A percentile compares a stretch with the other conserved stretches of the same genome.
Evolutionary conservation across 2,329 filamentous ascomycete species (phyloP).

Genomic region (Epichloe sp.): DNA sequence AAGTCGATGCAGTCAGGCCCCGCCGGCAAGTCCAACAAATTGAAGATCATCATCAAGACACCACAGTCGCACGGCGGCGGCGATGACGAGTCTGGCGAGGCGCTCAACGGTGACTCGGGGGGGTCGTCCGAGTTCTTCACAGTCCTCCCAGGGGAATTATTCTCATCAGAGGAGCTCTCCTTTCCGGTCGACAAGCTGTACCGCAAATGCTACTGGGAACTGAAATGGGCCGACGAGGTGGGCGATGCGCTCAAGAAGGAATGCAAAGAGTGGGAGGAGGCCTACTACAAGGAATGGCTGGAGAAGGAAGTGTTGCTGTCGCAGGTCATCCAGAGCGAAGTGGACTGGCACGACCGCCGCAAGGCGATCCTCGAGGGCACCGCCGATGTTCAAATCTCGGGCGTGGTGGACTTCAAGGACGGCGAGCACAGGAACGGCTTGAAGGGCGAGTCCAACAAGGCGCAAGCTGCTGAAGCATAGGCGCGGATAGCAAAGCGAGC

Average conservation of each 20-base stretch:
- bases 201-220: slow-evolving; percentile 55
- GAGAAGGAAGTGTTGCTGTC: slow-evolving; percentile 71
- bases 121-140: slow-evolving; percentile 44
- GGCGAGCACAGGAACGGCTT: slow-evolving; percentile 14
- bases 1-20: slow-evolving; percentile 47
- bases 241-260: slow-evolving; percentile 49
- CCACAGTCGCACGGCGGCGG: slow-evolving; percentile 43
- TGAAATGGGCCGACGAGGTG: slow-evolving; percentile 61
- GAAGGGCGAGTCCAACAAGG: slow-evolving; percentile 2
- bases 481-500: not conserved
- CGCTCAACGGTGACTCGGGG: slow-evolving; percentile 40
- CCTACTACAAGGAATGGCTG: slow-evolving; percentile 60
- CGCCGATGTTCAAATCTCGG: slow-evolving; percentile 30
- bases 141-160: slow-evolving; percentile 42
- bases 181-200: slow-evolving; percentile 47
- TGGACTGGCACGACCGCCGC: slow-evolving; percentile 49
- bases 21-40: slow-evolving; percentile 34
- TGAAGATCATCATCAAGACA: slow-evolving; percentile 53
- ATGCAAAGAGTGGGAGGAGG: slow-evolving; percentile 51
- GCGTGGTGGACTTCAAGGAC: slow-evolving; percentile 17
- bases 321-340: slow-evolving; percentile 54
- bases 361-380: slow-evolving; percentile 38
- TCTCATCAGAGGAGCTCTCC: slow-evolving; percentile 50
- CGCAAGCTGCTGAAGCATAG: slow-evolving; percentile 3
- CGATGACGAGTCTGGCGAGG: slow-evolving; percentile 40